phyloP scores from a whole-genome alignment of 1,139 yeast genomes.

The Diutina rugosa region DNA sequence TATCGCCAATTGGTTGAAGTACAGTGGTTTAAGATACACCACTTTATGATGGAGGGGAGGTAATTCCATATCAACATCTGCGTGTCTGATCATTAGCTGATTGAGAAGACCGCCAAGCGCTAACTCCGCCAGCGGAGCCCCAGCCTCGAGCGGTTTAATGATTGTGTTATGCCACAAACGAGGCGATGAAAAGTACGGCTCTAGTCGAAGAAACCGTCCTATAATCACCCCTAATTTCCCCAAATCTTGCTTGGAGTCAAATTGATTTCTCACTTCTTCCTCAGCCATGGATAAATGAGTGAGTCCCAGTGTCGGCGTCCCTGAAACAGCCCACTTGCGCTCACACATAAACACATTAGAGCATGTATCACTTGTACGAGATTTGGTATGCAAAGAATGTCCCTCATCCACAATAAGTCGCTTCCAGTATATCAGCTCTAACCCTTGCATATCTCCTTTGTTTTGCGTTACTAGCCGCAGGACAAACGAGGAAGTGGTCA shows the following conservation, averaged over 20 bases:
- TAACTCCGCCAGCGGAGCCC: slow-evolving; percentile 5
- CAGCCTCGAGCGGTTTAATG: slow-evolving; percentile 28
- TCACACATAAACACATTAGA: slow-evolving; percentile 34
- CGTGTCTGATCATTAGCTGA: slow-evolving; percentile 42
- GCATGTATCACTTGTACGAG: slow-evolving; percentile 38
- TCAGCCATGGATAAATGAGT: slow-evolving; percentile 47
- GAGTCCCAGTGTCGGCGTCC: slow-evolving; percentile 64
- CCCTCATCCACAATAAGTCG: slow-evolving; percentile 66
- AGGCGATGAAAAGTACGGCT: slow-evolving; percentile 40
- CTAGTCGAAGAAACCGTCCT: slow-evolving; percentile 40
- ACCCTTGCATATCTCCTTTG: slow-evolving; percentile 10
- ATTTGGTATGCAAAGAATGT: slow-evolving; percentile 43
- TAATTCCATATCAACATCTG: slow-evolving; percentile 42
- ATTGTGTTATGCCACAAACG: slow-evolving; percentile 35
- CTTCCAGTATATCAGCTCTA: slow-evolving; percentile 46
- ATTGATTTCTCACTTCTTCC: slow-evolving; percentile 21
- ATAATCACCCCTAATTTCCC: slow-evolving; percentile 39
- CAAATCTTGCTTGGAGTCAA: slow-evolving; percentile 36
- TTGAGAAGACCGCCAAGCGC: slow-evolving; percentile 17
- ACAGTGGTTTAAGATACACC: slow-evolving; percentile 45
- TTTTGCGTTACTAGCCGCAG: slow-evolving; percentile 4
- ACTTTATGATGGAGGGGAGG: slow-evolving; percentile 50
- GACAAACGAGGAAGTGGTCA: slow-evolving; percentile 34
- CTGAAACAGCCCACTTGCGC: slow-evolving; percentile 62
- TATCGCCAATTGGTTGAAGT: slow-evolving; percentile 44